These are phyloP conservation scores for Nasturtium officinale DNA, from an alignment of 345 rosid species.

Conservation along the genomic window DNA sequence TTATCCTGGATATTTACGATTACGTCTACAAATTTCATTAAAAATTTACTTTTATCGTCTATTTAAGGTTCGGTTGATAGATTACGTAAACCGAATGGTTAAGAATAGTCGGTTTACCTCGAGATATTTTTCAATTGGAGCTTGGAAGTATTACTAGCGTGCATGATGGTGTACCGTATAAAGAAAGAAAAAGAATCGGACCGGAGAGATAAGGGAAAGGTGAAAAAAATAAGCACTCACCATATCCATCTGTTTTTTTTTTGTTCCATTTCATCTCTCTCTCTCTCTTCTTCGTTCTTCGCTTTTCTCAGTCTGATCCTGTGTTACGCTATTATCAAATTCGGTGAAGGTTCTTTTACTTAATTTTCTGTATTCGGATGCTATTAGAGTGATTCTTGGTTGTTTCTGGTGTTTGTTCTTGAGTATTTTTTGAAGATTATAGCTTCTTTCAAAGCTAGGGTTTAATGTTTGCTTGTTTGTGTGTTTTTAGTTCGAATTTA, in stretches of 20 bases:
- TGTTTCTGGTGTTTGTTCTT: slow-evolving; percentile 17
- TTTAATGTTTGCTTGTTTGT: slow-evolving; percentile 19
- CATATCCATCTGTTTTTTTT: slow-evolving; percentile 33
- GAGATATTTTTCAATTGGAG: slow-evolving; percentile 21
- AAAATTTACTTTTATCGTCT: not conserved
- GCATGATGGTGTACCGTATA: slow-evolving; percentile 37
- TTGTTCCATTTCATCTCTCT: not conserved
- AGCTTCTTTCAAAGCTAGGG: slow-evolving; percentile 30
- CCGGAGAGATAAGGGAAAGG: slow-evolving; percentile 41
- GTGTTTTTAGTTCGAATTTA: not conserved
- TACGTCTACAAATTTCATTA: not conserved
- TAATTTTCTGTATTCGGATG: not conserved
- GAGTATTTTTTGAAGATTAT: slow-evolving; percentile 17
- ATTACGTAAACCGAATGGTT: slow-evolving; percentile 21
- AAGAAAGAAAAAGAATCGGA: slow-evolving; percentile 24
- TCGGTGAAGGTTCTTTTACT: slow-evolving; percentile 22
- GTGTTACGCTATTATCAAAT: slow-evolving; percentile 29
- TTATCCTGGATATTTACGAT: not conserved
- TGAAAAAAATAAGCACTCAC: slow-evolving; percentile 20
- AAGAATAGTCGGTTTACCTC: slow-evolving; percentile 23
- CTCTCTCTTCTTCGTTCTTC: slow-evolving; percentile 16
- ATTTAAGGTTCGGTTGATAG: not conserved
- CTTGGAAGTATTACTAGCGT: slow-evolving; percentile 29
- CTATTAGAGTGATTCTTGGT: not conserved
- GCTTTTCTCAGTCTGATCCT: slow-evolving; percentile 3